A percentile compares a stretch with the other conserved stretches of the same genome.
Evolutionary conservation across 768 basidiomycete species (phyloP).

Genomic region (Boletus sp.): DNA sequence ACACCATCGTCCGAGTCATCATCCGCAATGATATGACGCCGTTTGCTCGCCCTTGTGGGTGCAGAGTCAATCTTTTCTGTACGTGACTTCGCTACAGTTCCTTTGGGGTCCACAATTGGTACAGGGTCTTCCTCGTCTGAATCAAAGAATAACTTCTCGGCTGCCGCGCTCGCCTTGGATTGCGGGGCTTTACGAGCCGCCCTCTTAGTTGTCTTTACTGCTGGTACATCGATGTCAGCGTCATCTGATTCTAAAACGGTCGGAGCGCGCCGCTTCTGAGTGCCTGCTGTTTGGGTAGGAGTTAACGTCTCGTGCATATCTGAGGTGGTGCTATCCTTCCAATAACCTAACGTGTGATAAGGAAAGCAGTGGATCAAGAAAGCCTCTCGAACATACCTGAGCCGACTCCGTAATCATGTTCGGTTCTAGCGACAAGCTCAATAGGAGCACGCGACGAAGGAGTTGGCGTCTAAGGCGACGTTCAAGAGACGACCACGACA

Average conservation of each 20-base stretch:
- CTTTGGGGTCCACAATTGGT: not conserved
- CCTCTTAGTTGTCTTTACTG: slow-evolving; percentile 13
- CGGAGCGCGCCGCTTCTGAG: slow-evolving; percentile 25
- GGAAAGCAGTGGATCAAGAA: slow-evolving; percentile 1
- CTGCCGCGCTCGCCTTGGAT: slow-evolving; percentile 25
- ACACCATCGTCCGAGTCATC: slow-evolving; percentile 73
- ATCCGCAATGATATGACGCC: slow-evolving; percentile 43
- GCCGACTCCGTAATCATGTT: slow-evolving; percentile 55
- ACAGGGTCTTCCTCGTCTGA: slow-evolving; percentile 42
- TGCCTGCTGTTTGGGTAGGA: slow-evolving; percentile 17
- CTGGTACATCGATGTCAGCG: slow-evolving; percentile 24
- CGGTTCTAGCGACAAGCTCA: slow-evolving; percentile 50
- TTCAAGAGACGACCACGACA: slow-evolving; percentile 8
- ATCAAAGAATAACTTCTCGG: slow-evolving; percentile 50
- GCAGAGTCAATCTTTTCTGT: slow-evolving; percentile 3
- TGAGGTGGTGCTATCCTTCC: slow-evolving; percentile 42
- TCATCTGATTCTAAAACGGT: slow-evolving; percentile 44
- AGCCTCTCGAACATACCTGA: slow-evolving; percentile 36
- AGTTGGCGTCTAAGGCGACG: slow-evolving; percentile 26
- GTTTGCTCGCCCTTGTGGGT: slow-evolving; percentile 18
- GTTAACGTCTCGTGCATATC: slow-evolving; percentile 16
- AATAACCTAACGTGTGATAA: slow-evolving; percentile 44
- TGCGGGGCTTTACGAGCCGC: slow-evolving; percentile 23
- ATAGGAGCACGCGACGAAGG: slow-evolving; percentile 37
- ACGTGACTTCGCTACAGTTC: not conserved